Percentiles rank a stretch among this genome's conserved stretches.
phyloP scores from a whole-genome alignment of 2,329 filamentous ascomycete species.

The Aureobasidium musti region DNA sequence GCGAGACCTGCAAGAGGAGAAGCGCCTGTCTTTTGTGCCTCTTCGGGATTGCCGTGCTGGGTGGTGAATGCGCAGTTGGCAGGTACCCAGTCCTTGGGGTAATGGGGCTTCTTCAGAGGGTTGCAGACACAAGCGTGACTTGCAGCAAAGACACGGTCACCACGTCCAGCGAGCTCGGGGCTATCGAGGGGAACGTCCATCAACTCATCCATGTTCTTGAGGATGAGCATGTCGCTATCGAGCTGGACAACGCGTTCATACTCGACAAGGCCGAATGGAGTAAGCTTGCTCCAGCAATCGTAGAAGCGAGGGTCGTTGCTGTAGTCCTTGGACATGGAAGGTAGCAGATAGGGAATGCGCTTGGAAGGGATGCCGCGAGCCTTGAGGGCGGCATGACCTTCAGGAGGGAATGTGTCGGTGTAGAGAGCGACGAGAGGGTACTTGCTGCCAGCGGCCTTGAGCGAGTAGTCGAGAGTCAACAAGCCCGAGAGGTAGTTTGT shows the following conservation, averaged over 20 bases:
- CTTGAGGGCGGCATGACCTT: slow-evolving; percentile 69
- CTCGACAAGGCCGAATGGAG: slow-evolving; percentile 72
- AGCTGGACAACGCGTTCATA: slow-evolving; percentile 80
- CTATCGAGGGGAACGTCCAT: slow-evolving; percentile 78
- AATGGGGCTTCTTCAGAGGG: slow-evolving; percentile 74
- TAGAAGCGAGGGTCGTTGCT: slow-evolving; percentile 79
- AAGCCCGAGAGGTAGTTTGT: slow-evolving; percentile 78
- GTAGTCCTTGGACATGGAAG: slow-evolving; percentile 66
- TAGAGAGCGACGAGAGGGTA: slow-evolving; percentile 84
- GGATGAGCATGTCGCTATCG: slow-evolving; percentile 84
- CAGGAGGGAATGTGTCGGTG: slow-evolving; percentile 70
- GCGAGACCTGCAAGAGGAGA: slow-evolving; percentile 54
- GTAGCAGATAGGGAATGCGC: slow-evolving; percentile 71
- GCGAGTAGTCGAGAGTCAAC: slow-evolving; percentile 75
- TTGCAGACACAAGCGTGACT: slow-evolving; percentile 86
- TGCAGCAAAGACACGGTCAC: slow-evolving; percentile 73
- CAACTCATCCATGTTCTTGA: slow-evolving; percentile 86
- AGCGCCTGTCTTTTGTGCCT: slow-evolving; percentile 56
- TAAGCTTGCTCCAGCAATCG: slow-evolving; percentile 87
- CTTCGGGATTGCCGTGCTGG: slow-evolving; percentile 55
- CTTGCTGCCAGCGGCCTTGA: slow-evolving; percentile 63
- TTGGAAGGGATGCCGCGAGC: slow-evolving; percentile 69
- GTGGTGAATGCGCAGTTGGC: slow-evolving; percentile 63
- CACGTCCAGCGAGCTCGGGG: slow-evolving; percentile 54
- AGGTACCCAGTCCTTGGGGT: slow-evolving; percentile 70